These are phyloP conservation scores for Prunus mume DNA, from an alignment of 306 rosid genomes.

Conservation along the genomic window DNA sequence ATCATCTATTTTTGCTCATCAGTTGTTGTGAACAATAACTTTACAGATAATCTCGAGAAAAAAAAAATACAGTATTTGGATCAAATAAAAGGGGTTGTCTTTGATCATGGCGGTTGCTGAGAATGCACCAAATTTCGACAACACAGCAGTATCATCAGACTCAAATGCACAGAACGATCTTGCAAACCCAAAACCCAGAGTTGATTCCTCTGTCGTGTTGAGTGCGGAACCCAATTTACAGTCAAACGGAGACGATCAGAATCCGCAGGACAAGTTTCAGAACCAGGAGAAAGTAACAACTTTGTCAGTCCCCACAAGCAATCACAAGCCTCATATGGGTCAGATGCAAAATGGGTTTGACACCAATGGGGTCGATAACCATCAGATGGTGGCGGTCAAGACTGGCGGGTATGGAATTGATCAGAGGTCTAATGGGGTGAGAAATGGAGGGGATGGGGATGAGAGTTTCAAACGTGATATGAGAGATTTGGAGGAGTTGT, in stretches of 20 bases:
- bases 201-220: conserved; percentile 34
- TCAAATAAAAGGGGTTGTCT: conserved; percentile 9
- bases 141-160: conserved; percentile 49
- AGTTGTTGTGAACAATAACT: conserved; percentile 10
- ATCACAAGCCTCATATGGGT: conserved; percentile 49
- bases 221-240: conserved; percentile 38
- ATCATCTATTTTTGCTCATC: conserved; percentile 11
- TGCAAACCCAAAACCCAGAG: conserved; percentile 58
- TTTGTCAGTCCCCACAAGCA: conserved; percentile 40
- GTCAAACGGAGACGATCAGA: conserved; percentile 48
- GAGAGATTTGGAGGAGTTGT: conserved; percentile 92
- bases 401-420: conserved; percentile 48
- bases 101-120: conserved; percentile 89
- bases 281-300: conserved; percentile 36
- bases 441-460: conserved; percentile 44
- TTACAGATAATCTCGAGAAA: conserved; percentile 27
- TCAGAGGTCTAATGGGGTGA: conserved; percentile 41
- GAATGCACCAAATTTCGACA: conserved; percentile 71
- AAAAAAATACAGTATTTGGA: conserved; percentile 24
- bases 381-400: conserved; percentile 47
- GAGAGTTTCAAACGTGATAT: conserved; percentile 69
- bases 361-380: conserved; percentile 47
- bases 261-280: conserved; percentile 37
- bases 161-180: conserved; percentile 43
- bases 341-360: conserved; percentile 70